Base-by-base conservation (phyloP, 208 protist genomes). In the Leptomonas seymouri region DNA sequence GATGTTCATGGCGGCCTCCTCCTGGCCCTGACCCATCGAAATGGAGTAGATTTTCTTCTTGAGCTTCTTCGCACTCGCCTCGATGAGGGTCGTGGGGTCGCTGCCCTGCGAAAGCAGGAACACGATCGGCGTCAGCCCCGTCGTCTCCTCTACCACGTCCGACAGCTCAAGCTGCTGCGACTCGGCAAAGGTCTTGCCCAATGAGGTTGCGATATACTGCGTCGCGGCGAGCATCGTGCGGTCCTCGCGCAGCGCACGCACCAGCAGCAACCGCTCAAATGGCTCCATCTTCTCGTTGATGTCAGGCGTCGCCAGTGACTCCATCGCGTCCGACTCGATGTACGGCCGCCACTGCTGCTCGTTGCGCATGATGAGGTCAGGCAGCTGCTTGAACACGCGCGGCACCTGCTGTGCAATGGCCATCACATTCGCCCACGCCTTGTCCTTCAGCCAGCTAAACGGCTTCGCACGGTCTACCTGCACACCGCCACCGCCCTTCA, bases 21-120 rank as follows among this genome's bases (percentile, higher is more conserved):
- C 98, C 90, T 99, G 98, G 9, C 98, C 98, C 79, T 99, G 97
- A 44, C 98, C 98, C 98, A 99, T 99, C 25, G 98, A 99, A 67
- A 99, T 98, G 58, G 91, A 89, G 69, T 95, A 94, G 76, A 97
- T 93, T 82, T 97, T 95, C 85, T 96, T 96, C 78, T 97, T 97
- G 5, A 94, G 75, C 75, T 98, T 98, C 84, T 98, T 99, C 9
- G 96, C 95, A 31, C 97, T 84, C 2, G 87, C 90, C 80, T 98
- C 86, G 66, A 99, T 98, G 45, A 95, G 81, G 34, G 82, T 94
- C 18, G 97, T 99, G 41, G 98, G 98, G 84, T 99, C 98, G 54
- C 94, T 93, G 56, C 98, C 98, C 60, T 98, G 90, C 23, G 97
- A 98, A n/a, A 99, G 89, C 45, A 99, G 66, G 67, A 98, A 98